Conservation (phyloP, 2,329 filamentous ascomycete species). For the Thielaviopsis punctulata region DNA sequence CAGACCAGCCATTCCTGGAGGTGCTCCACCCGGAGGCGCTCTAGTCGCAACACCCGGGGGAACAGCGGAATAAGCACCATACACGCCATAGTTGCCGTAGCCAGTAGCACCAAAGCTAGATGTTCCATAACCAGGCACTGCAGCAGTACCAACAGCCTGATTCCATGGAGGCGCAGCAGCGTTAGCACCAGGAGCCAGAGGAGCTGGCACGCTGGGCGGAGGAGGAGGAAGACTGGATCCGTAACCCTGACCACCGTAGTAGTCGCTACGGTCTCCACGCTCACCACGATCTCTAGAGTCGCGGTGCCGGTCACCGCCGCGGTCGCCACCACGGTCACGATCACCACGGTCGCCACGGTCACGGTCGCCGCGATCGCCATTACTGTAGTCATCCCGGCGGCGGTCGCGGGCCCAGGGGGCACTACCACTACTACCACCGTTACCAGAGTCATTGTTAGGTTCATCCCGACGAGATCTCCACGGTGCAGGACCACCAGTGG, state of each 20-base stretch:
- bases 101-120: too few species aligned
- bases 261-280: slow-evolving; percentile 9
- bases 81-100: slow-evolving; percentile 35
- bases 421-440: slow-evolving; percentile 25
- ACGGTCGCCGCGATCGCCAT: slow-evolving; percentile 16
- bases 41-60: slow-evolving; percentile 37
- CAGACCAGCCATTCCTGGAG: slow-evolving; percentile 24
- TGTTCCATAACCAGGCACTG: slow-evolving; percentile 1
- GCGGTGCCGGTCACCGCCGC: slow-evolving; percentile 12
- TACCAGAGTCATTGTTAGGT: slow-evolving; percentile 28
- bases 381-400: slow-evolving; percentile 28
- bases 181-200: slow-evolving; percentile 21
- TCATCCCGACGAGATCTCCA: slow-evolving; percentile 47
- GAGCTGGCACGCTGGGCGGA: slow-evolving; percentile 14
- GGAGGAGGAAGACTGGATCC: slow-evolving; percentile 12
- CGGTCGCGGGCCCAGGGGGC: slow-evolving; percentile 48
- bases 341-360: slow-evolving; percentile 23
- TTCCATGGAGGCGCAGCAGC: slow-evolving; percentile 38
- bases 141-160: slow-evolving; percentile 28
- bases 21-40: slow-evolving; percentile 25
- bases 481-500: slow-evolving; percentile 67
- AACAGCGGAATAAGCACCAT: slow-evolving; percentile 31
- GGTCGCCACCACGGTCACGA: slow-evolving; percentile 24
- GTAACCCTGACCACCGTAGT: slow-evolving; percentile 15
- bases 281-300: slow-evolving; percentile 3